Evolutionary conservation across 2,329 filamentous ascomycete genomes (phyloP).

Genomic region (Arthrobotrys musiformis): DNA sequence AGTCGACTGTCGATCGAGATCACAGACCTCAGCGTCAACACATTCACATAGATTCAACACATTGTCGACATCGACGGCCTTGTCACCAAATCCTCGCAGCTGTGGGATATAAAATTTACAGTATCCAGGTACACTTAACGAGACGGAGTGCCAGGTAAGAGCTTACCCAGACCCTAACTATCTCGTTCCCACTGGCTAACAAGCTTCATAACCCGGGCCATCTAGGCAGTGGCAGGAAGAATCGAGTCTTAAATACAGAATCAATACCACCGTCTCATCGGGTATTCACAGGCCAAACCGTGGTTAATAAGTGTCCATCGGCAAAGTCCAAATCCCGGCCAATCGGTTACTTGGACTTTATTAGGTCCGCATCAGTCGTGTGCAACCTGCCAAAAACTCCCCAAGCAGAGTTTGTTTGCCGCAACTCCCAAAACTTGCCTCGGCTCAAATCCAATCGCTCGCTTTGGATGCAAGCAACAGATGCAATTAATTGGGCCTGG

Average conservation of each 20-base stretch:
- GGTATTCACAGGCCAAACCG: conserved; percentile 16
- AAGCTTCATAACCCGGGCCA: too few species aligned
- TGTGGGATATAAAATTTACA: background rate
- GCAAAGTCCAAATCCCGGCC: background rate
- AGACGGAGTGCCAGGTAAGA: too few species aligned
- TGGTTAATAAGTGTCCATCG: background rate
- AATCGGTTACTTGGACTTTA: background rate
- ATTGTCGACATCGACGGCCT: too few species aligned
- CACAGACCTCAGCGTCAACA: background rate
- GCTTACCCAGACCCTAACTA: too few species aligned
- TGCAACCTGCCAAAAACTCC: background rate
- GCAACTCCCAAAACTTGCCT: background rate
- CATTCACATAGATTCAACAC: too few species aligned
- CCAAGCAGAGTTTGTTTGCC: background rate
- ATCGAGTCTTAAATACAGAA: too few species aligned
- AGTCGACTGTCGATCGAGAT: background rate
- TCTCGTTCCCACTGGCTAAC: too few species aligned
- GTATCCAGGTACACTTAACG: too few species aligned
- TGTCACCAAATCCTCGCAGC: too few species aligned
- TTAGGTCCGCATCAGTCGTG: background rate
- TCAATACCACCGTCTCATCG: too few species aligned
- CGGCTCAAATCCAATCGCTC: background rate
- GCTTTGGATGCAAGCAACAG: background rate
- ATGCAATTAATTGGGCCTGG: too few species aligned
- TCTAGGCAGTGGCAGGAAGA: too few species aligned